Evolutionary conservation across 805 yeast genomes (phyloP).

Genomic region (Alloascoidea africana): DNA sequence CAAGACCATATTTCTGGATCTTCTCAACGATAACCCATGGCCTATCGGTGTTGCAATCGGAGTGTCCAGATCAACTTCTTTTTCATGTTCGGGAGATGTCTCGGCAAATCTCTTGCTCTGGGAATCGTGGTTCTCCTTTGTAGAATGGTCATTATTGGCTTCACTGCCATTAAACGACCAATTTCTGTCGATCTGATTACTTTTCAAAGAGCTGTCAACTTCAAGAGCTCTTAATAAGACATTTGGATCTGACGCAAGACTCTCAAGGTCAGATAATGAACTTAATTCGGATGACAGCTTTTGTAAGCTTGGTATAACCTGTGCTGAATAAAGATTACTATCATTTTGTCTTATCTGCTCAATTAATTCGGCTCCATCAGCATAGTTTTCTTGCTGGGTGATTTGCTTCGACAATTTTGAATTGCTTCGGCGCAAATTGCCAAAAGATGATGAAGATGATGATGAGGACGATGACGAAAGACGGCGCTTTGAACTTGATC

Average conservation of each 20-base stretch:
- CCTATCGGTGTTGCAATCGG: background rate
- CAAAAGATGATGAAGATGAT: too few species aligned
- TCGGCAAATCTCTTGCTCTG: too few species aligned
- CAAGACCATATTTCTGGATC: background rate
- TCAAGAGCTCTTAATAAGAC: background rate
- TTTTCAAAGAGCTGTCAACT: too few species aligned
- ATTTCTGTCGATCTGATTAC: too few species aligned
- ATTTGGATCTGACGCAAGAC: constrained; percentile 36
- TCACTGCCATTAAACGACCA: too few species aligned
- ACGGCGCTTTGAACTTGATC: too few species aligned
- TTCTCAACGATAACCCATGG: background rate
- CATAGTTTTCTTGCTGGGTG: constrained; percentile 16
- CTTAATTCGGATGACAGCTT: constrained; percentile 67
- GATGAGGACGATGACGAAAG: too few species aligned
- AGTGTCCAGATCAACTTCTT: background rate
- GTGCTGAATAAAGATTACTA: background rate
- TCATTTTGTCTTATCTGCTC: constrained; percentile 8
- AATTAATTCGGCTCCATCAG: constrained; percentile 18
- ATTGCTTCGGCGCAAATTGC: constrained; percentile 9
- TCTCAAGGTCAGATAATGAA: constrained; percentile 47
- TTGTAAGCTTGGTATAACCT: constrained; percentile 25
- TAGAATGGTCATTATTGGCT: too few species aligned
- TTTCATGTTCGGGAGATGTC: too few species aligned
- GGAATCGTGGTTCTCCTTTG: too few species aligned
- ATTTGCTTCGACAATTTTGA: constrained; percentile 19